Conservation (phyloP, 2,329 filamentous ascomycete genomes). For the Trichoderma lentiforme region DNA sequence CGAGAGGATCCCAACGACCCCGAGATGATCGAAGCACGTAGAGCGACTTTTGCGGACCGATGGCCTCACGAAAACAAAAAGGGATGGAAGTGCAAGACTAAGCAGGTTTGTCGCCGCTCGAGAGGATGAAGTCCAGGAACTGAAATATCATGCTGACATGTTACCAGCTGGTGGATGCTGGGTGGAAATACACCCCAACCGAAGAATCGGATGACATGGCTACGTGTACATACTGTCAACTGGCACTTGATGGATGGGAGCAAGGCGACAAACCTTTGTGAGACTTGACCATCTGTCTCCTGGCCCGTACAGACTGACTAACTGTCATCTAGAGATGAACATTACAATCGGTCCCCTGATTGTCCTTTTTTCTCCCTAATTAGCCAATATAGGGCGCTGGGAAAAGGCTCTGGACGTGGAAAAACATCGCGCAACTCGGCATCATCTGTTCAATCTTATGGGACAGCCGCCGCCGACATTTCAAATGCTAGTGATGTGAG, state of each 20-base stretch:
- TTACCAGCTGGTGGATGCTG: constrained; percentile 77
- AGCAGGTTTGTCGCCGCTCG: constrained; percentile 59
- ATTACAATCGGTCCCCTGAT: constrained; percentile 71
- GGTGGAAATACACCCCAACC: constrained; percentile 90
- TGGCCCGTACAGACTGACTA: neutral
- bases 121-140: neutral
- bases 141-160: constrained; percentile 13
- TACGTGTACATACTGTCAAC: constrained; percentile 84
- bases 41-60: constrained; percentile 73
- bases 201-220: constrained; percentile 82
- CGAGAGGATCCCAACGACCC: constrained; percentile 71
- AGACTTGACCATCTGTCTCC: constrained; percentile 31
- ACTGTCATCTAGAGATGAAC: constrained; percentile 66
- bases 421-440: constrained; percentile 63
- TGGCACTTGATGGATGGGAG: constrained; percentile 94
- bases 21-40: constrained; percentile 71
- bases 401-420: constrained; percentile 55
- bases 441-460: constrained; percentile 57
- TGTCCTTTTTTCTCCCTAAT: constrained; percentile 80
- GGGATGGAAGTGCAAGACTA: constrained; percentile 84
- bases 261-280: constrained; percentile 83
- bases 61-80: constrained; percentile 91
- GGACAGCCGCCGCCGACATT: constrained; percentile 49
- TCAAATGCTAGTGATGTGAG: constrained; percentile 47
- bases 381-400: constrained; percentile 49